Percentiles rank a stretch among this genome's conserved stretches.
These are phyloP conservation scores for Puccinia horiana DNA, from an alignment of 1,284 basidiomycete species.

Conservation along the genomic window DNA sequence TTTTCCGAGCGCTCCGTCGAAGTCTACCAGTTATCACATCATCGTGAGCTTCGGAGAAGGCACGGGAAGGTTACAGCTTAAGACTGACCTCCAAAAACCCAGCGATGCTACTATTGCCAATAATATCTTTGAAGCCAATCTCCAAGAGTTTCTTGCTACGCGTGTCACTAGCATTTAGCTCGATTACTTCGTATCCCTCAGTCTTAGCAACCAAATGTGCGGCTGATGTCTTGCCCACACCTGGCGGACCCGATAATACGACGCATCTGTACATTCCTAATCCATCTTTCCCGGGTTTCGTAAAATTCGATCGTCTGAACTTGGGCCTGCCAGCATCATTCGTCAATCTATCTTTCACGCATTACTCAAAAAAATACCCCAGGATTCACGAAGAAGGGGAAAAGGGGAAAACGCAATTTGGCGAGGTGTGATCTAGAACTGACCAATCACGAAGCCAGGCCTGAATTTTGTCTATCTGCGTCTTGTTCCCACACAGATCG, in stretches of 20 bases:
- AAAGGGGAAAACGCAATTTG: too few relatives aligned
- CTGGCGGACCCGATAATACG: slow-evolving; percentile 87
- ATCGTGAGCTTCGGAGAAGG: background rate
- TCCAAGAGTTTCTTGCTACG: slow-evolving; percentile 96
- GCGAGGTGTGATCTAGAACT: too few relatives aligned
- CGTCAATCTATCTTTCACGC: slow-evolving; percentile 1
- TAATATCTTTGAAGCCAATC: slow-evolving; percentile 61
- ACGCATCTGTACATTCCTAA: slow-evolving; percentile 84
- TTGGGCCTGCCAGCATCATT: slow-evolving; percentile 65
- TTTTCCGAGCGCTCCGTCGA: slow-evolving; percentile 64
- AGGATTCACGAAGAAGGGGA: too few relatives aligned
- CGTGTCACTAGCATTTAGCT: slow-evolving; percentile 92
- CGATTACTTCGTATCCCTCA: slow-evolving; percentile 86
- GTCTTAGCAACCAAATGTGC: slow-evolving; percentile 87
- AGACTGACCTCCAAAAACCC: slow-evolving; percentile 39
- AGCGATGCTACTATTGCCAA: slow-evolving; percentile 53
- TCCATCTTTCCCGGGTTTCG: slow-evolving; percentile 88
- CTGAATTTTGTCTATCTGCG: slow-evolving; percentile 80
- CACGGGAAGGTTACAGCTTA: background rate
- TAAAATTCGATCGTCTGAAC: slow-evolving; percentile 75
- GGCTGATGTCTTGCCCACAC: slow-evolving; percentile 96
- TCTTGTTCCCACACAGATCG: slow-evolving; percentile 94
- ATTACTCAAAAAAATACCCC: background rate
- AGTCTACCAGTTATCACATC: background rate
- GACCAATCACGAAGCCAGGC: slow-evolving; percentile 86